Conservation (phyloP, 371 early-diverging fungal genomes). For the Mortierella sp. region DNA sequence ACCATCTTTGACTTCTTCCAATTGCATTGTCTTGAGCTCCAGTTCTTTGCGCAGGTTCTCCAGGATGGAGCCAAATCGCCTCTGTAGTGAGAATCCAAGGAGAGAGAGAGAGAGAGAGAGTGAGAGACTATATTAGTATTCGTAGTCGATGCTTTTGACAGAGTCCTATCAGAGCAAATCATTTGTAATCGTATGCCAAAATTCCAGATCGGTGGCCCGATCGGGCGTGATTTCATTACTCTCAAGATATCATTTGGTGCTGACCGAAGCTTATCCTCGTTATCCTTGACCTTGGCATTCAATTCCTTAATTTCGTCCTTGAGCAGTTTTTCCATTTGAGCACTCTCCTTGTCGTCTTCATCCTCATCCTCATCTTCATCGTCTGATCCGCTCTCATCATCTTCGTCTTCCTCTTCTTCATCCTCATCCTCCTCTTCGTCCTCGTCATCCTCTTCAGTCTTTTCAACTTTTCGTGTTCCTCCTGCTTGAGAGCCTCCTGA, state of each 20-base stretch:
- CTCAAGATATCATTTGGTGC: slow-evolving; percentile 65
- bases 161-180: not conserved
- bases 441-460: slow-evolving; percentile 32
- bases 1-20: slow-evolving; percentile 32
- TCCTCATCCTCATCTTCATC: slow-evolving; percentile 39
- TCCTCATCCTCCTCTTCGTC: slow-evolving; percentile 38
- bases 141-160: not conserved
- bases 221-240: slow-evolving; percentile 19
- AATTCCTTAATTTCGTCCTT: slow-evolving; percentile 64
- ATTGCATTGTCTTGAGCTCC: slow-evolving; percentile 40
- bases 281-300: slow-evolving; percentile 57
- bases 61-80: slow-evolving; percentile 40
- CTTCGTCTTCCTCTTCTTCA: slow-evolving; percentile 45
- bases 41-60: slow-evolving; percentile 47
- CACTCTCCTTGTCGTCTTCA: slow-evolving; percentile 37
- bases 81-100: slow-evolving; percentile 5
- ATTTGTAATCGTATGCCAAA: not conserved
- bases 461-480: slow-evolving; percentile 45
- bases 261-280: slow-evolving; percentile 57
- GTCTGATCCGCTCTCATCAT: slow-evolving; percentile 34
- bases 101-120: not conserved
- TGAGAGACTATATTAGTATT: no score
- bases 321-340: slow-evolving; percentile 57
- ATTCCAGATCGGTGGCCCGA: not conserved
- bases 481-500: slow-evolving; percentile 25